Evolutionary conservation across 108 stramenopile genomes (phyloP), one percentile per base, ranked within the genome.

Genomic region (Nitzschia palea): DNA sequence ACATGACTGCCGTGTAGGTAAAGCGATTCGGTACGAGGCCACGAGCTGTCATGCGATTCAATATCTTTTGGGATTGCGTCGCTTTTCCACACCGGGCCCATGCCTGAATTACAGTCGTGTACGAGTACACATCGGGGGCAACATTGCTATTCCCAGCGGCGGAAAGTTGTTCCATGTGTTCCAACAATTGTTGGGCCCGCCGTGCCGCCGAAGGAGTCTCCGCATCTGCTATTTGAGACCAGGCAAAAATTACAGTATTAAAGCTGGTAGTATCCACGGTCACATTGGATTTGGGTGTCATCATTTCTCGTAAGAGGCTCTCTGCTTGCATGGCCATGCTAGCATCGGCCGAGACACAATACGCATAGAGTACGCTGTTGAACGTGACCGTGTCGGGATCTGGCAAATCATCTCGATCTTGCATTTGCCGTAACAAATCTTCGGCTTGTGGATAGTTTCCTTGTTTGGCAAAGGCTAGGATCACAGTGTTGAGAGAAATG

Each of bases 401-500:
- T 0, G 77, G 61, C 18, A 23, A n/a, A 28, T 43, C 25, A 3
- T 75, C 63, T 4, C 45, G 20, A 12, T 67, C 50, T 45, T 71
- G 10, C 81, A 77, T 73, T 28, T 77, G 55, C 27, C 61, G 64
- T 30, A 82, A 40, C 35, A 82, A 36, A n/a, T 58, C 60, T 25
- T 59, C 48, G 29, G 68, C 71, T 23, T 69, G 35, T 2, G 55
- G 15, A 29, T 67, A 52, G 31, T 76, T 65, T 22, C 64, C 67
- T 20, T 66, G 50, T 47, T 67, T 71, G 29, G 78, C 73, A 64
- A 76, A 79, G 18, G 82, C 82, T 36, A 73, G 71, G 5, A 91
- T 81, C 28, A 91, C 89, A 3, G 82, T 78, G 59, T 91, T 91
- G 76, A 83, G 87, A 5, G 81, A 85, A 33, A 88, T 85, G 43